Evolutionary conservation across 2,329 filamentous ascomycete genomes (phyloP), one percentile per base, ranked within the genome.

Genomic region (Phyllosticta paracitricarpa): DNA sequence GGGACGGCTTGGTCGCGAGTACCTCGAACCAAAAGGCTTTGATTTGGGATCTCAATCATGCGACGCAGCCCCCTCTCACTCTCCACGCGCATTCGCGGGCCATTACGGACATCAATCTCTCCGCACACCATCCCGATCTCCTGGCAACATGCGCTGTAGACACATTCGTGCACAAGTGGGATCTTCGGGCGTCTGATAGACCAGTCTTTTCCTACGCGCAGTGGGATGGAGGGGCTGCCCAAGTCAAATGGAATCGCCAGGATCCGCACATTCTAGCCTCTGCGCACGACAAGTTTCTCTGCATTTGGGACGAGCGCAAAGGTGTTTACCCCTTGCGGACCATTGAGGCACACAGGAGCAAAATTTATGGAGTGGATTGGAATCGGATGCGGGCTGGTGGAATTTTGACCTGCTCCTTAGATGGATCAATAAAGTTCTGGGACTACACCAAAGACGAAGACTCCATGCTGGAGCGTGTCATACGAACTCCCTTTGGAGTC

Each of bases 21-120:
- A 96, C 92, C 0, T 93, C 91, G 19, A 97, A 97, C 72, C 92
- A 97, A 72, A 91, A 94, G 67, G 94, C 92, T 22, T 79, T 97
- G 57, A 89, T 97, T 22, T 97, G 91, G 91, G 97, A 97, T 72
- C 79, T 97, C 63, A 89, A 93, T 73, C 60, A 62, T 58, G 55
- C 56, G 51, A 58, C 24, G 24, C 56, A 58, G 25, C 60, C 60
- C n/a, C 60, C 60, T 25, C 56, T 62, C 35, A 92, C 91, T 12
- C 81, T 97, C 14, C 89, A 95, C 68, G 91, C 87, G 2, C 92
- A 90, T 73, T 89, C 85, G 54, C 84, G 93, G 66, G 91, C 92
- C 64, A 97, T 97, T 67, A 97, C 92, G 7, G 92, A 97, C 71
- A 91, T 97, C 73, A 97, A 97, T 73, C 97, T 96, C 73, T 96